phyloP scores from a whole-genome alignment of 1,284 basidiomycete species.

The Microstroma glucosiphilum region DNA sequence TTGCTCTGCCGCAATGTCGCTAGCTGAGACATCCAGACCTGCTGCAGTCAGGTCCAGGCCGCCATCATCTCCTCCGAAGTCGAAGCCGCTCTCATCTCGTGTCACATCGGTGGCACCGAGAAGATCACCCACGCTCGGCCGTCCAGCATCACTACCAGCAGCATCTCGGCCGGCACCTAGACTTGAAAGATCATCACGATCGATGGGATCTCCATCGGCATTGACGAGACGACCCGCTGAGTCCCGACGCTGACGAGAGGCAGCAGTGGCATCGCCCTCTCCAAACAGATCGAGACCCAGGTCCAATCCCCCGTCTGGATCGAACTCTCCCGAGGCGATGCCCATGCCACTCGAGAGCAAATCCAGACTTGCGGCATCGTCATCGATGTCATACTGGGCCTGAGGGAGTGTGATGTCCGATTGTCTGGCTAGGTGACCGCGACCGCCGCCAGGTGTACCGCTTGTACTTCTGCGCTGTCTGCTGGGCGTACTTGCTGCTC shows the following conservation, averaged over 20 bases:
- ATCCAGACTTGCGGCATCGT: slow-evolving; percentile 14
- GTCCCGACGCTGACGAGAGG: slow-evolving; percentile 16
- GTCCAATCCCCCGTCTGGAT: slow-evolving; percentile 49
- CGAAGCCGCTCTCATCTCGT: slow-evolving; percentile 53
- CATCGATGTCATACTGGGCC: slow-evolving; percentile 26
- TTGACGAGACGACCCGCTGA: slow-evolving; percentile 31
- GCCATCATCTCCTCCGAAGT: slow-evolving; percentile 52
- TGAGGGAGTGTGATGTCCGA: slow-evolving; percentile 62
- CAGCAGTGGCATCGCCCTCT: slow-evolving; percentile 50
- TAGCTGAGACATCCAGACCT: background rate
- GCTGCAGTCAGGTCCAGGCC: slow-evolving; percentile 7
- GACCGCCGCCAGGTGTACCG: slow-evolving; percentile 13
- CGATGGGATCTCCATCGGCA: slow-evolving; percentile 52
- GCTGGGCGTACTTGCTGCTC: slow-evolving; percentile 5
- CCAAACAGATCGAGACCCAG: slow-evolving; percentile 54
- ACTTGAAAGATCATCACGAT: slow-evolving; percentile 55
- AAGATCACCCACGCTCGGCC: slow-evolving; percentile 28
- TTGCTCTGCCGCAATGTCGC: background rate
- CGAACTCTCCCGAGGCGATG: slow-evolving; percentile 38
- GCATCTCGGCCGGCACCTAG: slow-evolving; percentile 47
- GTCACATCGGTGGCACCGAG: slow-evolving; percentile 25
- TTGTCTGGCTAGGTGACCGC: slow-evolving; percentile 58
- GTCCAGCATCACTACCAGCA: slow-evolving; percentile 21
- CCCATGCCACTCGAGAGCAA: slow-evolving; percentile 27
- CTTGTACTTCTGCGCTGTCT: slow-evolving; percentile 7